Conservation (phyloP, 2,329 filamentous ascomycete species). For the Ceratocystis papillata region DNA sequence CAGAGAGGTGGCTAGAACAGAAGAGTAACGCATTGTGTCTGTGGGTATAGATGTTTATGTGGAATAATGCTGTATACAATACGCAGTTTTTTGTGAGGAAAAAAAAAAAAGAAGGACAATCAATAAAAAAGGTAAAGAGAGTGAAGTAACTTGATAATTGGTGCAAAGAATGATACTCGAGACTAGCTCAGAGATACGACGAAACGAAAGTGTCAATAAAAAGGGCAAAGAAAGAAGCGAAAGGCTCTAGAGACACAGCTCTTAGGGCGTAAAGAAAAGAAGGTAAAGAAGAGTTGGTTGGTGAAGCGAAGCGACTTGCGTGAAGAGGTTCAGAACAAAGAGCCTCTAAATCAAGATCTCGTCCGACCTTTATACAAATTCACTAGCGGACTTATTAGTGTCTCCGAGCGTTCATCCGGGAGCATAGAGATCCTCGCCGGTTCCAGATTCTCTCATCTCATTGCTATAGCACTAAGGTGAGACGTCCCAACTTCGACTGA, state of each 20-base stretch:
- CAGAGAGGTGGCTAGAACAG: neutral
- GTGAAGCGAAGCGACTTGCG: neutral
- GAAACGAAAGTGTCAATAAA: neutral
- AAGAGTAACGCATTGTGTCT: constrained; percentile 13
- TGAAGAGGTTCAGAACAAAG: neutral
- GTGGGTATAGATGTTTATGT: neutral
- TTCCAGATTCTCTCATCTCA: neutral
- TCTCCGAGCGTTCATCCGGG: too few species aligned
- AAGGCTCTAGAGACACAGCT: constrained; percentile 12
- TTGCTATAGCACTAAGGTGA: neutral
- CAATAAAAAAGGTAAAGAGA: neutral
- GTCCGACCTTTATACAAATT: neutral
- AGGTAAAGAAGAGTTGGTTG: neutral
- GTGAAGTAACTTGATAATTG: neutral
- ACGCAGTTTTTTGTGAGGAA: neutral
- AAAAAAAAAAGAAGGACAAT: neutral
- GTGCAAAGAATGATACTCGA: constrained; percentile 8
- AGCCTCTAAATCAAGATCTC: neutral
- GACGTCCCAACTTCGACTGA: neutral
- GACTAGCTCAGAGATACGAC: constrained; percentile 5
- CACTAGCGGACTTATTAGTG: too few species aligned
- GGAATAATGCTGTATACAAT: neutral
- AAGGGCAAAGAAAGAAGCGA: neutral
- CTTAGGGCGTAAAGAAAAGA: neutral
- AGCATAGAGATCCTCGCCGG: neutral